Evolutionary conservation across 495 filamentous ascomycete genomes (phyloP).

Genomic region (Evernia prunastri): DNA sequence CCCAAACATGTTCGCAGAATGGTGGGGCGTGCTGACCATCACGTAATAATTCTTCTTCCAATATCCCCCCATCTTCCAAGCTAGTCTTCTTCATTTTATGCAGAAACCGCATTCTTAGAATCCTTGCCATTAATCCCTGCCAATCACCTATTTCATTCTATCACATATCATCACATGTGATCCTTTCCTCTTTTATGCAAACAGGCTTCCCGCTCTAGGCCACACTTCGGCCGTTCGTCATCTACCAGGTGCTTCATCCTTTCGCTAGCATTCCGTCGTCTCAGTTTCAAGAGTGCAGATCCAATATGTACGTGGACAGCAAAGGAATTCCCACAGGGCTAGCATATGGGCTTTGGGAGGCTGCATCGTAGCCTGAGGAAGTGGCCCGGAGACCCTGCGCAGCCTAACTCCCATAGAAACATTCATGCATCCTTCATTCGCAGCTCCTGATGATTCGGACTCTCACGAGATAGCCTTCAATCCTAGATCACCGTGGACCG

Average conservation of each 20-base stretch:
- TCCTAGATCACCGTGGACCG: too few relatives aligned
- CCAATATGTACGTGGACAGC: not conserved
- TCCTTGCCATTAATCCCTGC: not conserved
- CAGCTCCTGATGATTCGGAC: not conserved
- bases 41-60: not conserved
- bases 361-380: too few relatives aligned
- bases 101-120: too few relatives aligned
- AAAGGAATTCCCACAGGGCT: too few relatives aligned
- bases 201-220: not conserved
- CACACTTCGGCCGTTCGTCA: not conserved
- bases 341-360: too few relatives aligned
- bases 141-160: not conserved
- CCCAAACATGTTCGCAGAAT: not conserved
- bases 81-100: not conserved
- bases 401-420: not conserved
- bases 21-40: not conserved
- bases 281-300: not conserved
- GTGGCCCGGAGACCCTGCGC: too few relatives aligned
- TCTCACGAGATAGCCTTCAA: not conserved
- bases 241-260: too few relatives aligned
- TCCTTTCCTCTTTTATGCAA: not conserved
- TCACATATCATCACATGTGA: not conserved
- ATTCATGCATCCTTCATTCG: not conserved
- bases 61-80: not conserved
- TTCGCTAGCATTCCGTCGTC: too few relatives aligned